Conservation (phyloP, 805 yeast genomes). For the Sugiyamaella mastotermitis region DNA sequence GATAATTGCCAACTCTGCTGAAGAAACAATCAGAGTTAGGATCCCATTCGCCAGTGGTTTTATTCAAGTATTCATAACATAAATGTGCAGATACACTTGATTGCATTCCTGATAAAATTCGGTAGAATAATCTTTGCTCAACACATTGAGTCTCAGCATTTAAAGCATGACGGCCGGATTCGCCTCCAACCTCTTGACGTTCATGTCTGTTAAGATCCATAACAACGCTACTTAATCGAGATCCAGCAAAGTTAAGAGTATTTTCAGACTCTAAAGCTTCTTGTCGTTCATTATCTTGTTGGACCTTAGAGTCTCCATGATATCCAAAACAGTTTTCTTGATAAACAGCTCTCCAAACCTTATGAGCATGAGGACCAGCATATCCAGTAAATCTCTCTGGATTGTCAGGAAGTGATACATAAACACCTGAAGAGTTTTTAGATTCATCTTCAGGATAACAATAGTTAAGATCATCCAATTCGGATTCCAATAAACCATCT, state of each 20-base stretch:
- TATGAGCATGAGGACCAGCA: constrained; percentile 85
- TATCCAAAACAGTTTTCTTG: constrained; percentile 81
- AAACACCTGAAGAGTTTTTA: constrained; percentile 42
- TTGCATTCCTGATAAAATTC: constrained; percentile 88
- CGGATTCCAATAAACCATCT: constrained; percentile 5
- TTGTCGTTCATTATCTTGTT: constrained; percentile 84
- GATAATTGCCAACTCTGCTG: constrained; percentile 83
- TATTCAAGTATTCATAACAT: constrained; percentile 72
- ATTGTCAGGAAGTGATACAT: constrained; percentile 78
- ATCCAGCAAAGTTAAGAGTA: constrained; percentile 10
- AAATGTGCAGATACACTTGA: constrained; percentile 92
- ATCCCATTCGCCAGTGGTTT: constrained; percentile 69
- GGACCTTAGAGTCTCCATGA: constrained; percentile 41
- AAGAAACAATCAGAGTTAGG: constrained; percentile 79
- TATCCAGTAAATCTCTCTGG: constrained; percentile 97
- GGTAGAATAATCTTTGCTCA: constrained; percentile 84
- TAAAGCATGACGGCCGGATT: constrained; percentile 25
- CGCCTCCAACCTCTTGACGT: constrained; percentile 25
- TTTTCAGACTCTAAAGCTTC: constrained; percentile 25
- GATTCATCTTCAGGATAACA: constrained; percentile 40
- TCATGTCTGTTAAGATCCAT: constrained; percentile 20
- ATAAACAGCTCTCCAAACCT: constrained; percentile 90
- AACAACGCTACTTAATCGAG: constrained; percentile 18
- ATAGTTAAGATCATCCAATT: constrained; percentile 23
- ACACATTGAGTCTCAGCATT: constrained; percentile 54